These are phyloP conservation scores for Hordeum pubiflorum DNA, from an alignment of 202 grass and related monocot species.

Conservation along the genomic window DNA sequence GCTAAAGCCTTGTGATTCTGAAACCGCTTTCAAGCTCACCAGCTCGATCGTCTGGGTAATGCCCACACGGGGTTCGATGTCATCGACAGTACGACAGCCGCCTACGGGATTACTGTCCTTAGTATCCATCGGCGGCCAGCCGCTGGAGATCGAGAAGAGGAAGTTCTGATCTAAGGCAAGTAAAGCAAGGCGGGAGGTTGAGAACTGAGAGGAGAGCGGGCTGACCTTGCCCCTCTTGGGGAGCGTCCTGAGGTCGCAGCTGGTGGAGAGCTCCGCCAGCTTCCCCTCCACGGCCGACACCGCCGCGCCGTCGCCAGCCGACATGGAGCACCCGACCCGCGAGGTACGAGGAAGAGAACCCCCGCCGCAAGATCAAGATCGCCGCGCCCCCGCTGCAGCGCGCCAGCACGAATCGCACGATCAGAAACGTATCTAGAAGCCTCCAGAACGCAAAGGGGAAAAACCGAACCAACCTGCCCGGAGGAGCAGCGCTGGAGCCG, in stretches of 20 bases:
- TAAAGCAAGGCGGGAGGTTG: background rate
- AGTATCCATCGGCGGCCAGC: background rate
- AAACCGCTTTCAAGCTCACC: background rate
- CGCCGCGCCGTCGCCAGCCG: slow-evolving; percentile 10
- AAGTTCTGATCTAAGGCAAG: background rate
- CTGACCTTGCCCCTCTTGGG: slow-evolving; percentile 23
- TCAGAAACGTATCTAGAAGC: background rate
- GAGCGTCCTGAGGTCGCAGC: slow-evolving; percentile 11
- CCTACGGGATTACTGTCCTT: background rate
- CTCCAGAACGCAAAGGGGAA: background rate
- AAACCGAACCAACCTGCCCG: background rate
- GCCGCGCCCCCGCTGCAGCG: background rate
- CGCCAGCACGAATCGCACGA: background rate
- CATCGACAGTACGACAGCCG: background rate
- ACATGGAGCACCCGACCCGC: slow-evolving; percentile 6
- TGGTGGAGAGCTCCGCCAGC: slow-evolving; percentile 3
- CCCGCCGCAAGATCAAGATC: background rate
- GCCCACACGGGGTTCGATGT: background rate
- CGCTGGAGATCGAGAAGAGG: background rate
- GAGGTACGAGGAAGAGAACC: background rate
- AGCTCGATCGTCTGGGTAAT: background rate
- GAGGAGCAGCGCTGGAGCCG: background rate
- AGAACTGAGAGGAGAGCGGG: background rate
- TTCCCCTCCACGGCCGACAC: slow-evolving; percentile 13
- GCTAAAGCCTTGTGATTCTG: background rate